A percentile compares a stretch with the other conserved stretches of the same genome.
Evolutionary conservation across 176 grass and related monocot species (phyloP).

Genomic region (Aegilops longissima): DNA sequence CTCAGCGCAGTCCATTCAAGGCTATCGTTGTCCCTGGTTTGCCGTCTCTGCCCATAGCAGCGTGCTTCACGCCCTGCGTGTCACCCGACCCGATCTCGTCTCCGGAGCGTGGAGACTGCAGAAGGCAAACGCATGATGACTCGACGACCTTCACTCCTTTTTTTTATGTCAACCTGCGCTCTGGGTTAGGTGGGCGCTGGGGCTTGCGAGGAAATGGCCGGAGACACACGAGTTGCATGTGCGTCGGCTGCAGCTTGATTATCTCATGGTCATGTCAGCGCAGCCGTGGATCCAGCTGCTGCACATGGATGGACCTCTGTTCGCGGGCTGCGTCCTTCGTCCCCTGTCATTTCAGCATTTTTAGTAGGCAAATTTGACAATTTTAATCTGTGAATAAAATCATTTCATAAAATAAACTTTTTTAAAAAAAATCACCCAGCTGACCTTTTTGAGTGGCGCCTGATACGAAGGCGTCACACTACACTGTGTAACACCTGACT

Average conservation of each 20-base stretch:
- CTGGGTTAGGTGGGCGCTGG: background rate
- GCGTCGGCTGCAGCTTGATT: background rate
- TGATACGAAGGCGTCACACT: too few relatives aligned
- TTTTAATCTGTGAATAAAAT: too few relatives aligned
- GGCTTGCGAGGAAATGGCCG: background rate
- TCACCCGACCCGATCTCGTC: background rate
- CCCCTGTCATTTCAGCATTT: background rate
- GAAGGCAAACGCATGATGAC: background rate
- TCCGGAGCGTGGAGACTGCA: background rate
- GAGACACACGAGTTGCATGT: background rate
- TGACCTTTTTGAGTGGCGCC: too few relatives aligned
- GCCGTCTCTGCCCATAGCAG: background rate
- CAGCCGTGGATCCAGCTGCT: background rate
- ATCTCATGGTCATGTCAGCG: background rate
- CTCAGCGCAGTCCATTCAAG: background rate
- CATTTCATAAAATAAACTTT: too few relatives aligned
- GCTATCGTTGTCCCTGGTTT: background rate
- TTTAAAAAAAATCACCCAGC: too few relatives aligned
- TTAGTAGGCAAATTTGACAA: too few relatives aligned
- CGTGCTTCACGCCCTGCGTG: background rate
- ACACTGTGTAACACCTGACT: too few relatives aligned
- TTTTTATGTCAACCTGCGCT: too few relatives aligned
- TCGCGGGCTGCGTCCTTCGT: background rate
- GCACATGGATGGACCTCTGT: background rate
- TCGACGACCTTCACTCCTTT: background rate